These are phyloP conservation scores for Rhizopus stolonifer DNA, from an alignment of 371 early-diverging fungal genomes.

Conservation along the genomic window DNA sequence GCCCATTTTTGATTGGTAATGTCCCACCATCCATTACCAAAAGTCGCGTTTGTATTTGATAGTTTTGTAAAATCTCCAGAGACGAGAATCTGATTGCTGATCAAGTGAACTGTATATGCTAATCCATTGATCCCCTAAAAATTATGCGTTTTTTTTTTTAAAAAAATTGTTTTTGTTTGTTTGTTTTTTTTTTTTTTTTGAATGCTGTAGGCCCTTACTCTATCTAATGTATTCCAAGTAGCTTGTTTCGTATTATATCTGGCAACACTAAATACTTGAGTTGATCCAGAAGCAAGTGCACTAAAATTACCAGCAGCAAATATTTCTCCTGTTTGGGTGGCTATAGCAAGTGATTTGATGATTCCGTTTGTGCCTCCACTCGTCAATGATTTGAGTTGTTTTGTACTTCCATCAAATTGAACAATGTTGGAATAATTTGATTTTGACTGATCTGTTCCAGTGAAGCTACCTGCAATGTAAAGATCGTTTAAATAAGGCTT, in stretches of 20 bases:
- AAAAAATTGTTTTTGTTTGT: not conserved
- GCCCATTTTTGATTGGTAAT: slow-evolving; percentile 12
- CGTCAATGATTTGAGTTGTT: slow-evolving; percentile 17
- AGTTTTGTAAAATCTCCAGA: slow-evolving; percentile 35
- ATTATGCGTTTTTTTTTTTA: not conserved
- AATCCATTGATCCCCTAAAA: slow-evolving; percentile 39
- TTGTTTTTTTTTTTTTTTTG: too few relatives aligned
- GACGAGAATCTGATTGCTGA: slow-evolving; percentile 20
- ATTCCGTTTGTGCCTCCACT: slow-evolving; percentile 28
- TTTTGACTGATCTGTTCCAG: slow-evolving; percentile 15
- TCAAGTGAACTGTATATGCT: slow-evolving; percentile 13
- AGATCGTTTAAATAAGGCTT: slow-evolving; percentile 25
- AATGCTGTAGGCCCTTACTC: too few relatives aligned
- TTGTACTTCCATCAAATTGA: slow-evolving; percentile 16
- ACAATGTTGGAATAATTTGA: slow-evolving; percentile 33
- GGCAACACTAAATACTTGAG: slow-evolving; percentile 25
- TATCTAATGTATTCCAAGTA: slow-evolving; percentile 30
- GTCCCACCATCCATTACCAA: slow-evolving; percentile 42
- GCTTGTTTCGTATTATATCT: slow-evolving; percentile 16
- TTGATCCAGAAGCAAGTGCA: slow-evolving; percentile 1
- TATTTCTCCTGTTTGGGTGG: slow-evolving; percentile 22
- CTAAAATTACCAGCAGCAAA: slow-evolving; percentile 43
- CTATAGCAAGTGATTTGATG: slow-evolving; percentile 12
- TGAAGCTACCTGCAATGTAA: slow-evolving; percentile 41
- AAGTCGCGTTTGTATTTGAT: not conserved